Evolutionary conservation across 768 basidiomycete genomes (phyloP).

Genomic region (Xerocomellus dryophilus): DNA sequence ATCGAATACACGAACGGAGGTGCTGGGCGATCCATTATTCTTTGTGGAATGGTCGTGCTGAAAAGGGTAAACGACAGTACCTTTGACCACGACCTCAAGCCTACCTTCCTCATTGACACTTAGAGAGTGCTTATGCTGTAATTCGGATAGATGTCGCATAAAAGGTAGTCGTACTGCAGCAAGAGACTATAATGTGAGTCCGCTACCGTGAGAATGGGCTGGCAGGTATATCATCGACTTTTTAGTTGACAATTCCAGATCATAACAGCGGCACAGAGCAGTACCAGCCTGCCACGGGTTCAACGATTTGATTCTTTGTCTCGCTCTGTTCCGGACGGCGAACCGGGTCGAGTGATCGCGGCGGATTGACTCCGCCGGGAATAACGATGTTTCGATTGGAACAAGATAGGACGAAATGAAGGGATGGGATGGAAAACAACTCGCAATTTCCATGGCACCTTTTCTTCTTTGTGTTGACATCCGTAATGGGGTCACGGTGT

Average conservation of each 20-base stretch:
- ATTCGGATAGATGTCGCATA: neutral
- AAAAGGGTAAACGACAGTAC: neutral
- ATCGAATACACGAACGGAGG: neutral
- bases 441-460: neutral
- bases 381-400: conserved; percentile 10
- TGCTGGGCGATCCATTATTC: neutral
- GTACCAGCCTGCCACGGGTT: neutral
- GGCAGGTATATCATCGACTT: neutral
- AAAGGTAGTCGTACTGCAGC: neutral
- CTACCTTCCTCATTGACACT: too few relatives aligned
- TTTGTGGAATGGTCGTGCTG: neutral
- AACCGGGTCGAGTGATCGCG: neutral
- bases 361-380: conserved; percentile 14
- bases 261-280: too few relatives aligned
- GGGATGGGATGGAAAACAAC: neutral
- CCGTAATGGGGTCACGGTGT: neutral
- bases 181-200: neutral
- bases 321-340: conserved; percentile 10
- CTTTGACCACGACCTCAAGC: neutral
- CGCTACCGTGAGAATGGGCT: neutral
- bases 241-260: neutral
- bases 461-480: neutral
- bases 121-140: too few relatives aligned
- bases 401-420: conserved; percentile 10
- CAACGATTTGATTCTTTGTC: neutral